Conservation (phyloP, 2,329 filamentous ascomycete genomes). For the Colletotrichum lentis region DNA sequence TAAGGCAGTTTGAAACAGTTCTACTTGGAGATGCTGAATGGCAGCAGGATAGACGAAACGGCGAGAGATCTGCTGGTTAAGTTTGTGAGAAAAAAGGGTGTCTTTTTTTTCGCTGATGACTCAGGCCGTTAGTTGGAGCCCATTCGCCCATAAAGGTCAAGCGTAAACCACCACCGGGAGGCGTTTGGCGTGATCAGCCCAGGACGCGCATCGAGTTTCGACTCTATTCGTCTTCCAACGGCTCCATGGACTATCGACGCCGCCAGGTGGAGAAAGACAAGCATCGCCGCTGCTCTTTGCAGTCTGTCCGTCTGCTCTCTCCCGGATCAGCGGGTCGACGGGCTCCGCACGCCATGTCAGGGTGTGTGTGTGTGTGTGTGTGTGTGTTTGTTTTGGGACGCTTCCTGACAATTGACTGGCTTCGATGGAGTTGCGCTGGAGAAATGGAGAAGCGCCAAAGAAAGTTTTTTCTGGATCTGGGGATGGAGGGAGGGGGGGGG, state of each 20-base stretch:
- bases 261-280: neutral
- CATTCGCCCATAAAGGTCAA: no score
- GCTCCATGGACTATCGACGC: neutral
- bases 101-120: no score
- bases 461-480: slow-evolving; percentile 31
- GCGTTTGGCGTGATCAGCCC: neutral
- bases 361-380: slow-evolving; percentile 22
- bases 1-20: neutral
- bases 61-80: no score
- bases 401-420: neutral
- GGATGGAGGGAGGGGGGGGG: slow-evolving; percentile 21
- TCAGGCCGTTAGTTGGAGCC: no score
- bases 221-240: neutral
- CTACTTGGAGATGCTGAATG: neutral
- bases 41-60: slow-evolving; percentile 12
- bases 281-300: slow-evolving; percentile 9
- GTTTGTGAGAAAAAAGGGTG: no score
- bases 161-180: neutral
- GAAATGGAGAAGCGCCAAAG: slow-evolving; percentile 15
- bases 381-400: neutral
- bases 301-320: neutral
- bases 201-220: neutral
- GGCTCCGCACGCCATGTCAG: slow-evolving; percentile 31
- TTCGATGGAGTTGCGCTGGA: slow-evolving; percentile 6
- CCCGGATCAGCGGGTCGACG: slow-evolving; percentile 38